Evolutionary conservation across 768 basidiomycete species (phyloP).

Genomic region (Russula foetens): DNA sequence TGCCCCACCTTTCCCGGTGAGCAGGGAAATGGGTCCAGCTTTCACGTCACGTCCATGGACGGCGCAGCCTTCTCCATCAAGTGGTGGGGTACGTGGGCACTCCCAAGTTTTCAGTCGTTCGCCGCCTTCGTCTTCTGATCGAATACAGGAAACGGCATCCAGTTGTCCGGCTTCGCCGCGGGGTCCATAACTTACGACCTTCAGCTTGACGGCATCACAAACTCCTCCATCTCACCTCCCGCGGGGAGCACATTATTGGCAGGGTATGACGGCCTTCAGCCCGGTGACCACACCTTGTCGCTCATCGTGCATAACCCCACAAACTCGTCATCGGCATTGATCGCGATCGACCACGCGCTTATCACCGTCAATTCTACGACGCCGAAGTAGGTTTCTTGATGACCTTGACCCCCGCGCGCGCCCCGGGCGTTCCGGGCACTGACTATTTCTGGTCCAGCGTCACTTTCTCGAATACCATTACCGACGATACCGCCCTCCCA

Average conservation of each 20-base stretch:
- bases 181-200: slow-evolving; percentile 26
- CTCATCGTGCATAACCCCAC: slow-evolving; percentile 40
- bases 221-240: slow-evolving; percentile 23
- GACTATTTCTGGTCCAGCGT: slow-evolving; percentile 29
- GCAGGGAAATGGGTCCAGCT: slow-evolving; percentile 46
- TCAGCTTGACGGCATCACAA: slow-evolving; percentile 36
- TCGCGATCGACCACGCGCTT: slow-evolving; percentile 52
- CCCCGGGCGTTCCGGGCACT: slow-evolving; percentile 13
- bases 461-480: slow-evolving; percentile 26
- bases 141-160: slow-evolving; percentile 52
- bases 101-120: not conserved
- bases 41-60: slow-evolving; percentile 53
- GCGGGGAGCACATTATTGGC: slow-evolving; percentile 38
- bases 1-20: slow-evolving; percentile 35
- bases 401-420: not conserved
- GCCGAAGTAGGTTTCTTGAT: slow-evolving; percentile 28
- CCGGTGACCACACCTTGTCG: slow-evolving; percentile 46
- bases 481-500: slow-evolving; percentile 40
- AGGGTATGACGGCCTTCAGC: slow-evolving; percentile 37
- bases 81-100: slow-evolving; percentile 51
- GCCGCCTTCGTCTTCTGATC: not conserved
- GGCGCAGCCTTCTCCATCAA: slow-evolving; percentile 46
- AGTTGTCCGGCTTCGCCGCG: slow-evolving; percentile 45
- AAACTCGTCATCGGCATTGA: slow-evolving; percentile 26
- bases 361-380: slow-evolving; percentile 33